These are phyloP conservation scores for Coemansia umbellata DNA, from an alignment of 192 early-diverging fungal genomes.

Conservation along the genomic window DNA sequence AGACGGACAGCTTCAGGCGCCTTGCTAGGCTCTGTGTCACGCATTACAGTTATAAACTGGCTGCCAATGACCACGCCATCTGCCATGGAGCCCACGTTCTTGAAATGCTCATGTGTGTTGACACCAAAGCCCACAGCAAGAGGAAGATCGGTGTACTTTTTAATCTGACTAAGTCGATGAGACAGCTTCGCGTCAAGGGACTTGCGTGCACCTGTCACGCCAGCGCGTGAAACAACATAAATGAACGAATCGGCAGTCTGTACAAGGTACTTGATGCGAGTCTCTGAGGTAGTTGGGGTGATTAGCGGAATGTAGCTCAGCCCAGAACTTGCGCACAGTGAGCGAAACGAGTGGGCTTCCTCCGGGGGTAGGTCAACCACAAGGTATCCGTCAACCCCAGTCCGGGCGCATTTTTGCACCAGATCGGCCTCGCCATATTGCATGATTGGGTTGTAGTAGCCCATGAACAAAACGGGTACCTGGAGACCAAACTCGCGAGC, in stretches of 20 bases:
- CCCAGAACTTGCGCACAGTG: slow-evolving; percentile 66
- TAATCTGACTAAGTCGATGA: slow-evolving; percentile 67
- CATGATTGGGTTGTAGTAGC: slow-evolving; percentile 95
- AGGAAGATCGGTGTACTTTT: slow-evolving; percentile 75
- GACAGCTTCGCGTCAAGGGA: slow-evolving; percentile 67
- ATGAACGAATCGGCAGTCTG: slow-evolving; percentile 87
- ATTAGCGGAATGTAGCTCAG: slow-evolving; percentile 86
- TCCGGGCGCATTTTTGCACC: slow-evolving; percentile 74
- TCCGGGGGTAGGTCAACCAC: slow-evolving; percentile 97
- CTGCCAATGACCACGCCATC: slow-evolving; percentile 97
- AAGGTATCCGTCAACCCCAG: slow-evolving; percentile 91
- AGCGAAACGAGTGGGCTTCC: slow-evolving; percentile 85
- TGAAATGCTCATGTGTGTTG: slow-evolving; percentile 80
- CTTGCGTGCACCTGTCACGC: slow-evolving; percentile 82
- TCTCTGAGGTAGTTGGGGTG: slow-evolving; percentile 86
- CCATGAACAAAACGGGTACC: slow-evolving; percentile 93
- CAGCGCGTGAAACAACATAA: slow-evolving; percentile 89
- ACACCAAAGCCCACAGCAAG: slow-evolving; percentile 98
- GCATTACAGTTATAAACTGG: slow-evolving; percentile 80
- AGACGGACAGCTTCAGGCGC: slow-evolving; percentile 48
- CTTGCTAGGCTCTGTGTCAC: slow-evolving; percentile 55
- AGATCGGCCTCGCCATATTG: slow-evolving; percentile 88
- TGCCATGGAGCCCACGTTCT: slow-evolving; percentile 71
- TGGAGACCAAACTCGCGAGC: slow-evolving; percentile 79
- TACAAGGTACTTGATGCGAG: slow-evolving; percentile 73